Evolutionary conservation across 2,329 filamentous ascomycete species (phyloP).

Genomic region (Trichoderma sp.): DNA sequence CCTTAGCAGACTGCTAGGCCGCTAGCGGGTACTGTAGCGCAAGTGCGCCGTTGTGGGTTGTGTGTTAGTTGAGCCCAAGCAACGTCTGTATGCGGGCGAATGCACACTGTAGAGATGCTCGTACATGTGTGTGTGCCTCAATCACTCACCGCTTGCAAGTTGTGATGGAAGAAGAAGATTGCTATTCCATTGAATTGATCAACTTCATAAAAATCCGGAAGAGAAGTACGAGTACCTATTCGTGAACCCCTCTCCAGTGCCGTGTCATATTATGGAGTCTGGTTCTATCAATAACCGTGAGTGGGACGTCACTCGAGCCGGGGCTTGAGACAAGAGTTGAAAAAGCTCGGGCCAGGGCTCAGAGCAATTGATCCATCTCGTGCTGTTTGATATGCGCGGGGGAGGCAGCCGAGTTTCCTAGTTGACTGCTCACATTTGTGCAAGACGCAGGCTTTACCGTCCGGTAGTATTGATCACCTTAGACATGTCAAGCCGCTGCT

Average conservation of each 20-base stretch:
- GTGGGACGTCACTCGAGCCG: neutral
- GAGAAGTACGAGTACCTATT: neutral
- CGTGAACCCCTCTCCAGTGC: neutral
- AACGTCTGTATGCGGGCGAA: neutral
- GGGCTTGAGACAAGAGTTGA: neutral
- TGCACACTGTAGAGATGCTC: neutral
- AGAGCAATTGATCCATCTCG: neutral
- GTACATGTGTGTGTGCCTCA: neutral
- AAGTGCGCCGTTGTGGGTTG: neutral
- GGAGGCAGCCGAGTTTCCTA: neutral
- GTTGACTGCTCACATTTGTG: conserved; percentile 10
- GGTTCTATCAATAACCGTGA: neutral
- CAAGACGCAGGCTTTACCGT: neutral
- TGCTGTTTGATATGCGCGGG: neutral
- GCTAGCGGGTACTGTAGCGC: conserved; percentile 3
- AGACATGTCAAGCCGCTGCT: neutral
- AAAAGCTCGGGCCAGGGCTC: neutral
- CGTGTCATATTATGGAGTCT: neutral
- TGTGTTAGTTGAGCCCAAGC: neutral
- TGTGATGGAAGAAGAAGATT: neutral
- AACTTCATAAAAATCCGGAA: no score
- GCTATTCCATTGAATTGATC: no score
- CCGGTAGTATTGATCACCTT: neutral
- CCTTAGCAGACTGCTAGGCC: neutral
- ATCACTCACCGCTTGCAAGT: conserved; percentile 1